These are phyloP conservation scores for Diaporthe velutina DNA, from an alignment of 2,329 filamentous ascomycete genomes.

Conservation along the genomic window DNA sequence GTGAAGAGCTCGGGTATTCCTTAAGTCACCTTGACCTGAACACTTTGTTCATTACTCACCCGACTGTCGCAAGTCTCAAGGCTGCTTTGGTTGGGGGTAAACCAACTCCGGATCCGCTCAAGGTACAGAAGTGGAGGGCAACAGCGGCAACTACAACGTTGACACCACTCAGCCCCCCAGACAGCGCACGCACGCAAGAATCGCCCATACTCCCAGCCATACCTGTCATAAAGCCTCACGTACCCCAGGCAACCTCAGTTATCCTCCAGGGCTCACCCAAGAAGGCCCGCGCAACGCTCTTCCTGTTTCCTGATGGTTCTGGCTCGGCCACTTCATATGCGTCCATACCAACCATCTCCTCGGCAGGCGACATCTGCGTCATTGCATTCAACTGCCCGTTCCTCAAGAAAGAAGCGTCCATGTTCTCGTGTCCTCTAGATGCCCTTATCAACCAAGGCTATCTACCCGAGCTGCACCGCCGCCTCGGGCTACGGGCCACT, in stretches of 20 bases:
- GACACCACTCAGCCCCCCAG: neutral
- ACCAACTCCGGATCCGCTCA: too few species aligned
- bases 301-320: neutral
- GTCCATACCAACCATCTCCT: neutral
- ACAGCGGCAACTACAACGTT: neutral
- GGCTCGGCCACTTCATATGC: neutral
- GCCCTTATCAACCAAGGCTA: neutral
- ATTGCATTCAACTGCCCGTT: neutral
- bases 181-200: neutral
- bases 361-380: neutral
- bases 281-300: neutral
- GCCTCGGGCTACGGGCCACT: neutral
- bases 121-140: neutral
- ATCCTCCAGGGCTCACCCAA: neutral
- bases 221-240: neutral
- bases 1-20: conserved; percentile 48
- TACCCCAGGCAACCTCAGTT: neutral
- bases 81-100: neutral
- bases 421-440: neutral
- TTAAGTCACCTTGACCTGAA: conserved; percentile 41
- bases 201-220: neutral
- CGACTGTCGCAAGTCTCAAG: conserved; percentile 39
- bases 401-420: neutral
- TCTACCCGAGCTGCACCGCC: neutral
- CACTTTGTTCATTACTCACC: conserved; percentile 45